A percentile compares a stretch with the other conserved stretches of the same genome.
Evolutionary conservation across 2,329 filamentous ascomycete genomes (phyloP).

Genomic region (Endoconidiophora laricicola): DNA sequence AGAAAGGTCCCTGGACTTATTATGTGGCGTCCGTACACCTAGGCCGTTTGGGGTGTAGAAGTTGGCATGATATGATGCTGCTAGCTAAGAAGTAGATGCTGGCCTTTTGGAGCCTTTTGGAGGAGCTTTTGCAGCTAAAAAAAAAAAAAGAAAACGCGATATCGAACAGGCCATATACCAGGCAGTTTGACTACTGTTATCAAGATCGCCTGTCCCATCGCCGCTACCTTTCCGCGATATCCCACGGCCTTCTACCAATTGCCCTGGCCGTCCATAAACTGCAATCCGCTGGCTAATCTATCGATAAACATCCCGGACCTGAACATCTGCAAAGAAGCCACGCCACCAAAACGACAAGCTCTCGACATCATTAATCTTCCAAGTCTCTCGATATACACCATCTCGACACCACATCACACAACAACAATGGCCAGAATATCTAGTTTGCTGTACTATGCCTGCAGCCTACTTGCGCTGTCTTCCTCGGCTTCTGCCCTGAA

Average conservation of each 20-base stretch:
- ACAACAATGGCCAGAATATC: conserved; percentile 12
- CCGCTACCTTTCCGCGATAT: no score
- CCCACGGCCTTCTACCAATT: no score
- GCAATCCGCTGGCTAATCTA: no score
- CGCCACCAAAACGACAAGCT: not conserved
- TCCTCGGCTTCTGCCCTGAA: conserved; percentile 55
- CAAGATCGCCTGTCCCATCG: no score
- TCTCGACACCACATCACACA: not conserved
- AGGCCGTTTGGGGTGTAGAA: no score
- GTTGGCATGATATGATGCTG: no score
- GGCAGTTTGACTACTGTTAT: not conserved
- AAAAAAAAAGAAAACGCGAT: not conserved
- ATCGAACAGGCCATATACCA: not conserved
- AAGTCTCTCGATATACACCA: not conserved
- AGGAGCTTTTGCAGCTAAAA: not conserved
- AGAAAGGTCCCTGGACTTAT: not conserved
- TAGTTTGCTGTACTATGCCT: conserved; percentile 37
- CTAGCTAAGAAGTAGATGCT: conserved; percentile 6
- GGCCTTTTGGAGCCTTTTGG: conserved; percentile 8
- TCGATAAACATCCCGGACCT: no score
- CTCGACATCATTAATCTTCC: not conserved
- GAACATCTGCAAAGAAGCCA: not conserved
- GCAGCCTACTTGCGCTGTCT: conserved; percentile 39
- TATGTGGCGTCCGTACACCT: not conserved
- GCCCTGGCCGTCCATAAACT: no score